phyloP scores from a whole-genome alignment of 208 protist genomes.

The Angomonas ambiguus region DNA sequence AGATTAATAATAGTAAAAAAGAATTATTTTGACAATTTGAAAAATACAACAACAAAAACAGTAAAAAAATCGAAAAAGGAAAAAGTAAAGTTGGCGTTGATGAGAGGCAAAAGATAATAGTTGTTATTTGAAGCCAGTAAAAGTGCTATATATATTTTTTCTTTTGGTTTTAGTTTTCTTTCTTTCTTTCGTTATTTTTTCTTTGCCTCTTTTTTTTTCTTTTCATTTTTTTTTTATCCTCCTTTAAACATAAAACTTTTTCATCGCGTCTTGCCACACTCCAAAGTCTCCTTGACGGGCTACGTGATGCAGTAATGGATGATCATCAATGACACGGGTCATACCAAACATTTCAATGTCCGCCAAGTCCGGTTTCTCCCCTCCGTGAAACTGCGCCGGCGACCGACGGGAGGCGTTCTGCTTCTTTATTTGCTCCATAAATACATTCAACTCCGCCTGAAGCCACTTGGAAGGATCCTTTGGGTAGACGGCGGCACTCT shows the following conservation, averaged over 20 bases:
- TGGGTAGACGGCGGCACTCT: slow-evolving; percentile 10
- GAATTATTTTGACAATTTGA: neutral
- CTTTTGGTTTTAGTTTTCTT: too few species aligned
- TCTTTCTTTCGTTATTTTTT: neutral
- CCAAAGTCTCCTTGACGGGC: slow-evolving; percentile 34
- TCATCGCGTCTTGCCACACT: slow-evolving; percentile 62
- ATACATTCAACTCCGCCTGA: slow-evolving; percentile 36
- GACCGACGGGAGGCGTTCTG: neutral
- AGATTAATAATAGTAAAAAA: neutral
- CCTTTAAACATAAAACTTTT: neutral
- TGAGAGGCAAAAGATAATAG: too few species aligned
- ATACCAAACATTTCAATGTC: slow-evolving; percentile 83
- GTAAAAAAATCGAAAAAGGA: neutral
- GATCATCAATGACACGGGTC: slow-evolving; percentile 47
- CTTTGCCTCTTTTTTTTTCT: slow-evolving; percentile 15
- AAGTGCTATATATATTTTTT: neutral
- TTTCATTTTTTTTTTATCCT: neutral
- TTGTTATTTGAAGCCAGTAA: too few species aligned
- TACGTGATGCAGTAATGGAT: slow-evolving; percentile 40
- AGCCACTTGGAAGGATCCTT: slow-evolving; percentile 39
- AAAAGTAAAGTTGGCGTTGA: too few species aligned
- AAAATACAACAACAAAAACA: neutral
- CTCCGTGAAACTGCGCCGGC: slow-evolving; percentile 51
- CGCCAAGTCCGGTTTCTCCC: slow-evolving; percentile 54
- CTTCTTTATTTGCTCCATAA: slow-evolving; percentile 18